Percentiles rank a stretch among this genome's conserved stretches.
phyloP scores from a whole-genome alignment of 78 protist species.

The Pirum gemmata region DNA sequence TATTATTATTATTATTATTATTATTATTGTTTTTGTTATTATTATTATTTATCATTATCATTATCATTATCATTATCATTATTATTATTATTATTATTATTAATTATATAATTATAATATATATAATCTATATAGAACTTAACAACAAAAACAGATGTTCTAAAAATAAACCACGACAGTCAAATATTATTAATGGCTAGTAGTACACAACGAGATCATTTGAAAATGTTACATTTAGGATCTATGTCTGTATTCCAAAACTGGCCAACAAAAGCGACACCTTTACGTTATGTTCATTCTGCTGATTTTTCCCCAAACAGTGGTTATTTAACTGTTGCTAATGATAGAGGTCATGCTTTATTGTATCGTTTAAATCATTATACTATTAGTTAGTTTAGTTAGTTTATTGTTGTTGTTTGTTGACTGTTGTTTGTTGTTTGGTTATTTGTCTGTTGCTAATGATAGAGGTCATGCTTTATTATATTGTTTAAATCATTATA shows the following conservation, averaged over 20 bases:
- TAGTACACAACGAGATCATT: conserved; percentile 2
- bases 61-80: too few relatives aligned
- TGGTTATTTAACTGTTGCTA: conserved; percentile 40
- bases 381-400: neutral
- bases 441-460: conserved; percentile 37
- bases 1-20: too few relatives aligned
- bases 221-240: conserved; percentile 45
- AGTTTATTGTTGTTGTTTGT: too few relatives aligned
- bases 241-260: conserved; percentile 49
- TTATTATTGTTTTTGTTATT: too few relatives aligned
- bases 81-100: too few relatives aligned
- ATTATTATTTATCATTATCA: too few relatives aligned
- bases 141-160: conserved; percentile 35
- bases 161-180: conserved; percentile 28
- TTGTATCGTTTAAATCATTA: conserved; percentile 54
- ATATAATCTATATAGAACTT: conserved; percentile 49
- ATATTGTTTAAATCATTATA: conserved; percentile 52
- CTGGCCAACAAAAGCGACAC: conserved; percentile 59
- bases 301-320: conserved; percentile 39
- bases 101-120: too few relatives aligned
- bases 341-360: conserved; percentile 50
- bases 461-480: conserved; percentile 49
- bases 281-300: conserved; percentile 26
- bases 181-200: conserved; percentile 15
- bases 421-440: too few relatives aligned